phyloP scores from a whole-genome alignment of 2,329 filamentous ascomycete genomes.

The Chrysosporium keratinophilum region DNA sequence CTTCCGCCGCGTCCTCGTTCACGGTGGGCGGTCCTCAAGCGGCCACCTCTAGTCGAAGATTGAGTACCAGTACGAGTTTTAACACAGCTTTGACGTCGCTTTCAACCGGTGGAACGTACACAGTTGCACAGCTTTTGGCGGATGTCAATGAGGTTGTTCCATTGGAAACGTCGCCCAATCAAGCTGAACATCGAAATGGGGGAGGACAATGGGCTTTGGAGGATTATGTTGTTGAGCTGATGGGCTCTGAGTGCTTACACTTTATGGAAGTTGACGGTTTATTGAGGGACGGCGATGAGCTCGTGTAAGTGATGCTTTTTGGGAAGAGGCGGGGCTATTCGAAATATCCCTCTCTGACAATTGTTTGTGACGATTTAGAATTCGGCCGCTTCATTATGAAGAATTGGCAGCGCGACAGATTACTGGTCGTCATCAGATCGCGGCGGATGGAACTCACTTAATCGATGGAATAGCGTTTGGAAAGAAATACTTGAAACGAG shows the following conservation, averaged over 20 bases:
- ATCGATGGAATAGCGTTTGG: slow-evolving; percentile 82
- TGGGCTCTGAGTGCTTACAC: slow-evolving; percentile 79
- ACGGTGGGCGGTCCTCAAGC: slow-evolving; percentile 14
- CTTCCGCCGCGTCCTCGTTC: slow-evolving; percentile 25
- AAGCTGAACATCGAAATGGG: slow-evolving; percentile 15
- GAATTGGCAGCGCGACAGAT: slow-evolving; percentile 64
- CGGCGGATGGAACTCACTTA: slow-evolving; percentile 64
- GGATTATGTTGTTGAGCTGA: slow-evolving; percentile 76
- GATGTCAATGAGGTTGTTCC: slow-evolving; percentile 71
- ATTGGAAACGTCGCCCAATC: slow-evolving; percentile 54
- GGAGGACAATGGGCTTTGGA: slow-evolving; percentile 63
- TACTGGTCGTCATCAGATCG: slow-evolving; percentile 72
- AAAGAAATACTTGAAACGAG: slow-evolving; percentile 52
- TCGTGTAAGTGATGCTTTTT: slow-evolving; percentile 50
- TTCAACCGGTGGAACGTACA: slow-evolving; percentile 42
- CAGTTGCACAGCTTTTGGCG: slow-evolving; percentile 64
- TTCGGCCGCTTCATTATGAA: slow-evolving; percentile 63
- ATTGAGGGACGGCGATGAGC: slow-evolving; percentile 71
- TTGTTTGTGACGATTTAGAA: slow-evolving; percentile 41
- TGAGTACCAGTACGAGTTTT: slow-evolving; percentile 27
- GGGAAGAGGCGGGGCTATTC: background rate
- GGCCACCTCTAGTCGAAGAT: slow-evolving; percentile 26
- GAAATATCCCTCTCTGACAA: background rate
- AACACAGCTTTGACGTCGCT: slow-evolving; percentile 15
- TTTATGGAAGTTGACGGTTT: slow-evolving; percentile 62